phyloP scores from a whole-genome alignment of 2,329 filamentous ascomycete genomes.

The Escovopsis sp. region DNA sequence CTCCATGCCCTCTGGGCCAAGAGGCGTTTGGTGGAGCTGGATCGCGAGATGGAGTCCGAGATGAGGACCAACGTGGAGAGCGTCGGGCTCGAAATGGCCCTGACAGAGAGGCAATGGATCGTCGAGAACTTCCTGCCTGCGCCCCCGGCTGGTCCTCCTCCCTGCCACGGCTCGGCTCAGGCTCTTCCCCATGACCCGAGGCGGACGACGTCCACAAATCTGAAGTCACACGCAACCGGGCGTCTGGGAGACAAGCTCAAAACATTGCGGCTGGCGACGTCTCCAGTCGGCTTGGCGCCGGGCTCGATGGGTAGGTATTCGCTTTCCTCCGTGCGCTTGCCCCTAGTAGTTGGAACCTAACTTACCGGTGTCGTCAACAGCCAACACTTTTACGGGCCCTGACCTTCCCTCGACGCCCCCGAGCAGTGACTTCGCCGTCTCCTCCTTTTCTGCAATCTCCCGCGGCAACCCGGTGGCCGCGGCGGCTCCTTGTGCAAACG shows the following conservation, averaged over 20 bases:
- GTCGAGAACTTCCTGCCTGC: slow-evolving; percentile 50
- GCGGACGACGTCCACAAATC: slow-evolving; percentile 27
- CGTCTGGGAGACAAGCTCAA: slow-evolving; percentile 66
- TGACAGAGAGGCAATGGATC: slow-evolving; percentile 77
- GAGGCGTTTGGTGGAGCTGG: slow-evolving; percentile 59
- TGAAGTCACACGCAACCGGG: slow-evolving; percentile 50
- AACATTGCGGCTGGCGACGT: slow-evolving; percentile 65
- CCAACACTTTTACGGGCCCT: slow-evolving; percentile 20
- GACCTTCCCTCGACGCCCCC: slow-evolving; percentile 18
- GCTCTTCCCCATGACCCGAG: too few relatives aligned
- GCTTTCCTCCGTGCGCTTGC: slow-evolving; percentile 1
- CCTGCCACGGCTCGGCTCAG: too few relatives aligned
- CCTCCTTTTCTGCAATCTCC: slow-evolving; percentile 20
- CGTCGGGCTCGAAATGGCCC: slow-evolving; percentile 68
- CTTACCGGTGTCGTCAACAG: slow-evolving; percentile 8
- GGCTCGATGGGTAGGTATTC: slow-evolving; percentile 31
- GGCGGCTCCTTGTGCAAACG: slow-evolving; percentile 4
- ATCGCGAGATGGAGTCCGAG: slow-evolving; percentile 63
- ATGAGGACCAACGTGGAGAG: slow-evolving; percentile 62
- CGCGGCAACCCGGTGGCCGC: slow-evolving; percentile 4
- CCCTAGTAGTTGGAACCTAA: background rate
- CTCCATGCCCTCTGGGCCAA: slow-evolving; percentile 86
- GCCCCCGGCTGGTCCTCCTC: slow-evolving; percentile 5
- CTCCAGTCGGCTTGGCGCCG: slow-evolving; percentile 45
- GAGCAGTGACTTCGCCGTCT: slow-evolving; percentile 20